Percentiles rank a stretch among this genome's conserved stretches.
Evolutionary conservation across 495 filamentous ascomycete genomes (phyloP).

Genomic region (Cercophora samala): DNA sequence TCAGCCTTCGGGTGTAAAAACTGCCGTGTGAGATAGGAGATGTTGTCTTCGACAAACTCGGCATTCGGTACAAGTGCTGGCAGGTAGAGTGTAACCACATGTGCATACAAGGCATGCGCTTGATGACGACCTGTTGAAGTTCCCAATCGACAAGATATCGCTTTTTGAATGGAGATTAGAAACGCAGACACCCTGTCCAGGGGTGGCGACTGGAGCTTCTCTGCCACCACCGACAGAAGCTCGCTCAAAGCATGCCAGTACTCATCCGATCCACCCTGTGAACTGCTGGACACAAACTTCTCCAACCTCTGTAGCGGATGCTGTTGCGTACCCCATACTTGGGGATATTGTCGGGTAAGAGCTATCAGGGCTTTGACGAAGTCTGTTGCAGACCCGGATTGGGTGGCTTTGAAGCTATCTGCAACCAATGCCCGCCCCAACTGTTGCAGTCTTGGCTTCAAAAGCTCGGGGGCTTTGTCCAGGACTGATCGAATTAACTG

Average conservation of each 20-base stretch:
- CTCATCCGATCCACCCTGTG: slow-evolving; percentile 62
- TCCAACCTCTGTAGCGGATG: slow-evolving; percentile 60
- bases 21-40: slow-evolving; percentile 41
- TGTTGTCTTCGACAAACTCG: slow-evolving; percentile 44
- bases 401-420: slow-evolving; percentile 63
- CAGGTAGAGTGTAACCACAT: slow-evolving; percentile 50
- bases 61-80: slow-evolving; percentile 28
- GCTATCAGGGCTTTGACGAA: slow-evolving; percentile 59
- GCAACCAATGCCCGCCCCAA: slow-evolving; percentile 65
- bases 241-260: slow-evolving; percentile 68
- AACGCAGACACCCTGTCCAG: slow-evolving; percentile 47
- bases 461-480: slow-evolving; percentile 50
- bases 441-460: slow-evolving; percentile 52
- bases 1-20: slow-evolving; percentile 41
- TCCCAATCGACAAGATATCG: slow-evolving; percentile 71
- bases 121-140: slow-evolving; percentile 57
- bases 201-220: slow-evolving; percentile 47
- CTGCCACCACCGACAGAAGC: slow-evolving; percentile 60
- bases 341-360: slow-evolving; percentile 60
- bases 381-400: slow-evolving; percentile 69
- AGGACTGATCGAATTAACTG: slow-evolving; percentile 61
- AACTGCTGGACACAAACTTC: slow-evolving; percentile 78
- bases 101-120: slow-evolving; percentile 74
- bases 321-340: slow-evolving; percentile 71
- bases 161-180: slow-evolving; percentile 61